These are phyloP conservation scores for Phaseolus lunatus DNA, from an alignment of 306 rosid genomes.

Conservation along the genomic window DNA sequence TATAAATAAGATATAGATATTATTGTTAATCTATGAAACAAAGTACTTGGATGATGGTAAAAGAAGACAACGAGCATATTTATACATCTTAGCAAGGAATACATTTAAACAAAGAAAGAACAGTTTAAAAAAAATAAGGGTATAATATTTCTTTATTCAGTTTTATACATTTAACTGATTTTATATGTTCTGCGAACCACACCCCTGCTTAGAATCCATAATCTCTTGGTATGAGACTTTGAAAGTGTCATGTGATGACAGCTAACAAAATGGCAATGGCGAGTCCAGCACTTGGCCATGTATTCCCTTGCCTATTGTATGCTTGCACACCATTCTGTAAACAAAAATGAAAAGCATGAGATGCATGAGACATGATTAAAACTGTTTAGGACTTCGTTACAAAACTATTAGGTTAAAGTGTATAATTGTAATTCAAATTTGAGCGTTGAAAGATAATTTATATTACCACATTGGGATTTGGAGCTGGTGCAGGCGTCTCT, in stretches of 20 bases:
- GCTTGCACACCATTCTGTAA: constrained; percentile 70
- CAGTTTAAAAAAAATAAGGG: neutral
- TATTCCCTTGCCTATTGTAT: constrained; percentile 52
- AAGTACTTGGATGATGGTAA: too few species aligned
- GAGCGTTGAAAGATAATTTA: neutral
- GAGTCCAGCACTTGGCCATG: constrained; percentile 53
- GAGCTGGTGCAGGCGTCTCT: constrained; percentile 82
- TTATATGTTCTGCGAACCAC: constrained; percentile 33
- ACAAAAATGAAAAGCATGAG: neutral
- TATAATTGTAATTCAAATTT: neutral
- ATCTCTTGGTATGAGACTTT: constrained; percentile 1
- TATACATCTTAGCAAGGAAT: neutral
- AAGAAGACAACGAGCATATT: too few species aligned
- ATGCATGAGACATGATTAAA: neutral
- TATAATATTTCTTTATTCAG: constrained; percentile 39
- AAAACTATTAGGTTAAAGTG: neutral
- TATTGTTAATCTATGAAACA: too few species aligned
- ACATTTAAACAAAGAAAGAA: neutral
- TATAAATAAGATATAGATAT: too few species aligned
- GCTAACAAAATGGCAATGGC: constrained; percentile 64
- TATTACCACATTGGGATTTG: constrained; percentile 67
- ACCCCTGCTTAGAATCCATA: too few species aligned
- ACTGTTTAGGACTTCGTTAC: neutral
- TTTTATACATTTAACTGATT: constrained; percentile 2
- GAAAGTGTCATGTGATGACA: constrained; percentile 50